These are phyloP conservation scores for Dioscorea cayenensis DNA, from an alignment of 116 monocot genomes.

Conservation along the genomic window DNA sequence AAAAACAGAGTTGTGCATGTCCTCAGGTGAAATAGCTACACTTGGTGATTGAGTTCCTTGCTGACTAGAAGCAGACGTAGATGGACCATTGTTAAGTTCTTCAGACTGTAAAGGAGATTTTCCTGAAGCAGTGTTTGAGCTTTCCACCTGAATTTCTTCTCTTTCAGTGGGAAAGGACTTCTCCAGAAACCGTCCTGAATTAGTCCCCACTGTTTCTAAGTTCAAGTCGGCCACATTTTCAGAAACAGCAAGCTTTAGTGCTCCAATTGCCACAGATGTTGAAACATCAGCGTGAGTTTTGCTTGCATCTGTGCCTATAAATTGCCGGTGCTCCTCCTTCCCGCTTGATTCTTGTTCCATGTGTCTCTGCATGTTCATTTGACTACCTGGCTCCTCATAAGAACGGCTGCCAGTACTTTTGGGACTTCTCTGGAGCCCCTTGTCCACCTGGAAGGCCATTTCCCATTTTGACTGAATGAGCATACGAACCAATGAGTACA, in stretches of 20 bases:
- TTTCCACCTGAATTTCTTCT: conserved; percentile 4
- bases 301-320: conserved; percentile 6
- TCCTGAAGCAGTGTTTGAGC: conserved; percentile 12
- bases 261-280: conserved; percentile 11
- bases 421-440: conserved; percentile 17
- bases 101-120: conserved; percentile 23
- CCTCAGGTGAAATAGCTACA: conserved; percentile 78
- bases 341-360: conserved; percentile 18
- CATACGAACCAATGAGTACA: conserved; percentile 68
- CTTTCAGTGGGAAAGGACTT: conserved; percentile 15
- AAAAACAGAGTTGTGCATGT: conserved; percentile 76
- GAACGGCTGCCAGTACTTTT: conserved; percentile 10
- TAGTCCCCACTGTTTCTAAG: conserved; percentile 14
- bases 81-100: conserved; percentile 19
- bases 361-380: conserved; percentile 7
- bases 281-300: conserved; percentile 19
- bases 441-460: conserved; percentile 28
- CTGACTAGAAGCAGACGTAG: conserved; percentile 24
- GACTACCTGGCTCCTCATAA: too few species aligned
- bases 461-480: conserved; percentile 47
- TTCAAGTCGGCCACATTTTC: conserved; percentile 28
- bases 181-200: conserved; percentile 11
- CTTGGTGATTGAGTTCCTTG: conserved; percentile 23
- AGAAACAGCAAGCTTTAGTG: conserved; percentile 16
- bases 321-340: conserved; percentile 13